Evolutionary conservation across 495 filamentous ascomycete genomes (phyloP).

Genomic region (Xylaria flabelliformis): DNA sequence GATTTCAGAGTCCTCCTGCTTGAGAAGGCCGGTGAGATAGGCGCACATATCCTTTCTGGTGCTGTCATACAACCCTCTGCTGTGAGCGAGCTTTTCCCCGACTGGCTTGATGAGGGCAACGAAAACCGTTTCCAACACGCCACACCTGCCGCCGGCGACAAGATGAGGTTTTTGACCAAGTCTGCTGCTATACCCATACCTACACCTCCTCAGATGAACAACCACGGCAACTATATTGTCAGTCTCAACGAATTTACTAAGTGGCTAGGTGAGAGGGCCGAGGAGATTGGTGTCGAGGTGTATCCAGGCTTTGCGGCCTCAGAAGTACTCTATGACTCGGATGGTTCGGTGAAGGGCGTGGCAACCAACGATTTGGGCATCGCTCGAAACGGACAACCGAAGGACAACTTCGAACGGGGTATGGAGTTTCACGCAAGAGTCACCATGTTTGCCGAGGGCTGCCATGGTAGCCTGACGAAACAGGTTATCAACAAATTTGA

Average conservation of each 20-base stretch:
- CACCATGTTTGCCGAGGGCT: slow-evolving; percentile 95
- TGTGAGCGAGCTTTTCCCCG: slow-evolving; percentile 87
- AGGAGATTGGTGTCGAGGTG: slow-evolving; percentile 97
- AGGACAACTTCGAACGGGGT: slow-evolving; percentile 90
- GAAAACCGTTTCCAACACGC: slow-evolving; percentile 80
- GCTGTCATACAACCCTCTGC: slow-evolving; percentile 93
- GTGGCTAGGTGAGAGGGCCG: slow-evolving; percentile 93
- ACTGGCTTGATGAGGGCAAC: slow-evolving; percentile 90
- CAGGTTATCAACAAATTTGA: slow-evolving; percentile 96
- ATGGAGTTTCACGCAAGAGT: slow-evolving; percentile 98
- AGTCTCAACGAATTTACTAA: slow-evolving; percentile 92
- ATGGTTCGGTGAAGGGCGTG: slow-evolving; percentile 91
- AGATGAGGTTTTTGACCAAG: slow-evolving; percentile 95
- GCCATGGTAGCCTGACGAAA: slow-evolving; percentile 95
- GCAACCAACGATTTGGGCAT: slow-evolving; percentile 96
- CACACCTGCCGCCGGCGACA: slow-evolving; percentile 81
- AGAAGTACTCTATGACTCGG: slow-evolving; percentile 84
- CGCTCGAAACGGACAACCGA: slow-evolving; percentile 79
- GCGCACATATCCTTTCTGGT: slow-evolving; percentile 93
- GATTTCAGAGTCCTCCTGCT: slow-evolving; percentile 91
- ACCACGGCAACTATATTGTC: slow-evolving; percentile 96
- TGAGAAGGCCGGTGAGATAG: slow-evolving; percentile 95
- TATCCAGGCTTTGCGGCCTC: slow-evolving; percentile 96
- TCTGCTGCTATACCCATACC: slow-evolving; percentile 78
- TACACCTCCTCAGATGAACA: slow-evolving; percentile 95